These are phyloP conservation scores for Penicillium egyptiacum DNA, from an alignment of 495 filamentous ascomycete genomes.

Conservation along the genomic window DNA sequence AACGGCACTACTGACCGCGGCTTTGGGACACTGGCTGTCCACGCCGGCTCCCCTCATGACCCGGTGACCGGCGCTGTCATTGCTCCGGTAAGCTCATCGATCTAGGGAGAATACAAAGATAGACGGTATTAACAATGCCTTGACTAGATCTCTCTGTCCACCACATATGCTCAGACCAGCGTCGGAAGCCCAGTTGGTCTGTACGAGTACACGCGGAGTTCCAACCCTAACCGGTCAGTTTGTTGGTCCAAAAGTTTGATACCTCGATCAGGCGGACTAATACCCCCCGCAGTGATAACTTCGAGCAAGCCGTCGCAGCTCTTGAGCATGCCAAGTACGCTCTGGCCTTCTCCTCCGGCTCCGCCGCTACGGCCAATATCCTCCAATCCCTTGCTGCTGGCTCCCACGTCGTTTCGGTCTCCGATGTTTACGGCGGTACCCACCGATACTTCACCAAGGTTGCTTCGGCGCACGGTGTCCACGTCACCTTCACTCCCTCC, in stretches of 20 bases:
- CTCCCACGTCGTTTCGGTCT: slow-evolving; percentile 92
- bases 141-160: slow-evolving; percentile 83
- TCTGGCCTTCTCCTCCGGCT: slow-evolving; percentile 92
- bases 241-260: background rate
- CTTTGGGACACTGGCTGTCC: slow-evolving; percentile 92
- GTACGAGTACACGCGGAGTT: slow-evolving; percentile 88
- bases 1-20: slow-evolving; percentile 48
- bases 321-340: slow-evolving; percentile 92
- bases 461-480: slow-evolving; percentile 87
- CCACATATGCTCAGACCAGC: slow-evolving; percentile 83
- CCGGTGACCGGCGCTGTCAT: slow-evolving; percentile 92
- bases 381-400: slow-evolving; percentile 90
- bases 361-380: slow-evolving; percentile 87
- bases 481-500: slow-evolving; percentile 87
- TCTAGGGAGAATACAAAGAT: background rate
- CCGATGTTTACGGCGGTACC: slow-evolving; percentile 96
- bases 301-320: slow-evolving; percentile 86
- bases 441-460: slow-evolving; percentile 99
- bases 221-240: slow-evolving; percentile 81
- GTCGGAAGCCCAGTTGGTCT: slow-evolving; percentile 81
- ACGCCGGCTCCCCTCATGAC: slow-evolving; percentile 88
- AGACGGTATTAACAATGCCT: slow-evolving; percentile 4
- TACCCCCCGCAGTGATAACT: slow-evolving; percentile 62
- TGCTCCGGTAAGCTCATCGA: slow-evolving; percentile 58
- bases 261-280: background rate